Percentiles rank a stretch among this genome's conserved stretches.
phyloP scores from a whole-genome alignment of 345 rosid genomes.

The Jatropha curcas region DNA sequence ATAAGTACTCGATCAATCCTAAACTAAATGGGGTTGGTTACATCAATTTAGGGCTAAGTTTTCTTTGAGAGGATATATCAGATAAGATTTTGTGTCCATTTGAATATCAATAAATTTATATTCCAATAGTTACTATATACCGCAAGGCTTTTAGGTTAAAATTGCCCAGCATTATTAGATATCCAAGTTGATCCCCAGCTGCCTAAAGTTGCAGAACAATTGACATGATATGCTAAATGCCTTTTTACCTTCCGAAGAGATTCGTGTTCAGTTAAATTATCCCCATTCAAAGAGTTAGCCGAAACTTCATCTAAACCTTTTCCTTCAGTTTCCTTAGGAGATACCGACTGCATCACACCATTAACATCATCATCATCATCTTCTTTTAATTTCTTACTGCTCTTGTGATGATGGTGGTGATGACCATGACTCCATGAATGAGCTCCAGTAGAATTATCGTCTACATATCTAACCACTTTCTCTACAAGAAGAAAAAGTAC shows the following conservation, averaged over 20 bases:
- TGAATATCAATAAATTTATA: not conserved
- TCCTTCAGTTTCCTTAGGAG: constrained; percentile 36
- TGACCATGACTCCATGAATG: constrained; percentile 66
- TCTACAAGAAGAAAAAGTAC: constrained; percentile 91
- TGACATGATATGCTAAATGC: not conserved
- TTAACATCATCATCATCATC: constrained; percentile 34
- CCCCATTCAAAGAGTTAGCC: constrained; percentile 41
- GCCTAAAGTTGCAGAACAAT: constrained; percentile 1
- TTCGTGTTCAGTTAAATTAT: constrained; percentile 24
- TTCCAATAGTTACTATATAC: not conserved
- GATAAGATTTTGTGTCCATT: not conserved
- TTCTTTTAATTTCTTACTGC: constrained; percentile 57
- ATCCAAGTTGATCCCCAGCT: not conserved
- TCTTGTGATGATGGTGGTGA: constrained; percentile 65
- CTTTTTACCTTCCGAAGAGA: constrained; percentile 73
- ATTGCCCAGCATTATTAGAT: not conserved
- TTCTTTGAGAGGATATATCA: not conserved
- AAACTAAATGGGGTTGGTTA: not conserved
- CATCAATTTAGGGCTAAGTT: not conserved
- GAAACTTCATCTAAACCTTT: constrained; percentile 39
- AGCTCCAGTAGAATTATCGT: constrained; percentile 61
- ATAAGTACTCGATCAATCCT: not conserved
- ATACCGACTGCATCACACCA: constrained; percentile 28
- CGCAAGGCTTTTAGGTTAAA: not conserved
- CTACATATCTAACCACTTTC: constrained; percentile 90